These are phyloP conservation scores for Microbotryomycetes sp. DNA, from an alignment of 1,284 basidiomycete genomes.

Conservation along the genomic window DNA sequence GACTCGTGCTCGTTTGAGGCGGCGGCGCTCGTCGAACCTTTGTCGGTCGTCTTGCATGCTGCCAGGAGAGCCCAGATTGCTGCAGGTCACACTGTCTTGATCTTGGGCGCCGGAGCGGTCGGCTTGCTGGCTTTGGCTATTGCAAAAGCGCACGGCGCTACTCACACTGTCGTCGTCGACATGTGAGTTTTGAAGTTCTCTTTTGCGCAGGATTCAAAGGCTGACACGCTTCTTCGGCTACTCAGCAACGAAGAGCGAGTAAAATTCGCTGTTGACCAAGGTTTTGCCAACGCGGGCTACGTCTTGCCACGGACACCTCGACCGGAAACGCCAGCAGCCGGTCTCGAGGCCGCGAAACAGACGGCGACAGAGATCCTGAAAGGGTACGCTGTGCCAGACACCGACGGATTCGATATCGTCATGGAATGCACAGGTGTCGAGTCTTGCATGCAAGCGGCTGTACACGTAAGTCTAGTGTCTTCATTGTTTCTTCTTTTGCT, in stretches of 20 bases:
- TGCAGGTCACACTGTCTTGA: slow-evolving; percentile 62
- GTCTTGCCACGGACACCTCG: slow-evolving; percentile 52
- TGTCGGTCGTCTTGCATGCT: slow-evolving; percentile 81
- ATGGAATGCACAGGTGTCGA: slow-evolving; percentile 95
- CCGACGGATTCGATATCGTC: slow-evolving; percentile 80
- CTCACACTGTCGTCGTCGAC: slow-evolving; percentile 26
- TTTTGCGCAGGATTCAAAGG: not conserved
- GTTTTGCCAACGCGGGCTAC: slow-evolving; percentile 67
- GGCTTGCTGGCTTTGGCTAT: slow-evolving; percentile 62
- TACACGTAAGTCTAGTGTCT: slow-evolving; percentile 28
- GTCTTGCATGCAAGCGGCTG: slow-evolving; percentile 41
- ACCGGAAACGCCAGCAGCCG: slow-evolving; percentile 45
- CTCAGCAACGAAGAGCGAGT: slow-evolving; percentile 59
- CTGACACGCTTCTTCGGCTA: not conserved
- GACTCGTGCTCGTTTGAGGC: slow-evolving; percentile 64
- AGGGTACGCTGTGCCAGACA: slow-evolving; percentile 38
- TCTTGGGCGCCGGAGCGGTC: slow-evolving; percentile 86
- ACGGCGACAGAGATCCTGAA: slow-evolving; percentile 51
- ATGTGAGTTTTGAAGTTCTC: not conserved
- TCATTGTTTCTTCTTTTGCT: not conserved
- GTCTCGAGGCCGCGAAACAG: slow-evolving; percentile 60
- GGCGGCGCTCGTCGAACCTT: slow-evolving; percentile 82
- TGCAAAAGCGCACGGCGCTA: slow-evolving; percentile 36
- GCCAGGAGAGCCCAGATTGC: slow-evolving; percentile 58
- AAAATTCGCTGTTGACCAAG: slow-evolving; percentile 62